Conservation (phyloP, 208 protist species). For the Leishmania lainsoni region DNA sequence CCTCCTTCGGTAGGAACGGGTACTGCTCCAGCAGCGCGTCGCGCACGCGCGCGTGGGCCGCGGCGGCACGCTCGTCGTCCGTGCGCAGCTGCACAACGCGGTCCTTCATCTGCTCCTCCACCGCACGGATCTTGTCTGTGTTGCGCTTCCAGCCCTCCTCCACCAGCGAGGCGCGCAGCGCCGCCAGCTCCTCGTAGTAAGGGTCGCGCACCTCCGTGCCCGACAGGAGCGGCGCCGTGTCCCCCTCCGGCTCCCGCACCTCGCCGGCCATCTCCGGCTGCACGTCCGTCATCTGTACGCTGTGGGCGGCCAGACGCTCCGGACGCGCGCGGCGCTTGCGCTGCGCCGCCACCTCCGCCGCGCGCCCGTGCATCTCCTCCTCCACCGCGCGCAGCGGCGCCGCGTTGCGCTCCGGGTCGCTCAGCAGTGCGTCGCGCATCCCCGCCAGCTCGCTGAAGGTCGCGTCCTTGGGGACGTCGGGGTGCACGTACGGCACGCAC, state of each 20-base stretch:
- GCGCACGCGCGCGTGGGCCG: slow-evolving; percentile 10
- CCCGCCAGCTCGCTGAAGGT: slow-evolving; percentile 35
- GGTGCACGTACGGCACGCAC: slow-evolving; percentile 32
- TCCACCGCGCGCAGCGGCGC: slow-evolving; percentile 25
- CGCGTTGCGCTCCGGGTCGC: slow-evolving; percentile 18
- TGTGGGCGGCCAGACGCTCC: too few relatives aligned
- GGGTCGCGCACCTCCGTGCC: slow-evolving; percentile 20
- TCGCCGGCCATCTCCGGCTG: slow-evolving; percentile 19
- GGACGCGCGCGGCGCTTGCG: too few relatives aligned
- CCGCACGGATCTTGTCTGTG: slow-evolving; percentile 32
- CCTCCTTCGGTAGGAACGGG: neutral
- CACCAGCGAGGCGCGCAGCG: slow-evolving; percentile 33
- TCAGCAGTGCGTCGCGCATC: slow-evolving; percentile 21
- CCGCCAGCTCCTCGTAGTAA: slow-evolving; percentile 56
- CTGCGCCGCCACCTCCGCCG: slow-evolving; percentile 19
- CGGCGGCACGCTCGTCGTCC: too few relatives aligned
- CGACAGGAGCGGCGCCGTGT: slow-evolving; percentile 17
- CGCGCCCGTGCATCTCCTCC: slow-evolving; percentile 30
- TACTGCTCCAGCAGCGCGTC: slow-evolving; percentile 33
- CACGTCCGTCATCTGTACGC: too few relatives aligned
- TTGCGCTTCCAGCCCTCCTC: slow-evolving; percentile 26
- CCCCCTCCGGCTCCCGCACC: slow-evolving; percentile 17
- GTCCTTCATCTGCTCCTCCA: slow-evolving; percentile 43
- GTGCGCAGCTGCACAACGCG: slow-evolving; percentile 41
- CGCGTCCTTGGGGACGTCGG: slow-evolving; percentile 40